A percentile compares a stretch with the other conserved stretches of the same genome.
phyloP scores from a whole-genome alignment of 331 rosid species.

The Malus hybrid region DNA sequence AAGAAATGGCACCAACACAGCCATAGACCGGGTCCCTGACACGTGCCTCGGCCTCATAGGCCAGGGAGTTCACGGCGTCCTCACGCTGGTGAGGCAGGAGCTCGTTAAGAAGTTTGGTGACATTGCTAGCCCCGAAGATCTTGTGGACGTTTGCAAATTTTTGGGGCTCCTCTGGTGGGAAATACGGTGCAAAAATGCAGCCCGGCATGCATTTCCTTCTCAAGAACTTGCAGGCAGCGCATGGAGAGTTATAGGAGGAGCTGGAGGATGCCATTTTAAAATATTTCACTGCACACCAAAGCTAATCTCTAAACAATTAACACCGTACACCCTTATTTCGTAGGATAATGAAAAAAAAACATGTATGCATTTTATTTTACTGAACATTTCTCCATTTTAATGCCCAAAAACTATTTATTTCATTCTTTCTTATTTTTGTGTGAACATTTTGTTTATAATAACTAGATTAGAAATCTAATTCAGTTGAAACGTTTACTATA shows the following conservation, averaged over 20 bases:
- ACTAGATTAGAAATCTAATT: background rate
- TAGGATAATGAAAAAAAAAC: background rate
- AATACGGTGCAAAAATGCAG: slow-evolving; percentile 83
- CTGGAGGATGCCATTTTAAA: slow-evolving; percentile 67
- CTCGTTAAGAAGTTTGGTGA: slow-evolving; percentile 87
- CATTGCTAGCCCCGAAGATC: slow-evolving; percentile 92
- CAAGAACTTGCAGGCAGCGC: slow-evolving; percentile 93
- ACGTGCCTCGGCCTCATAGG: slow-evolving; percentile 92
- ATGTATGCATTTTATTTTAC: background rate
- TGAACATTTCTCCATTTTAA: background rate
- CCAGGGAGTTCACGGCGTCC: slow-evolving; percentile 83
- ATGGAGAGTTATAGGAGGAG: slow-evolving; percentile 75
- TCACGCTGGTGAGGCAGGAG: slow-evolving; percentile 82
- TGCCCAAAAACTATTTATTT: too few species aligned
- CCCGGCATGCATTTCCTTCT: slow-evolving; percentile 87
- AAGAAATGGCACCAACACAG: slow-evolving; percentile 84
- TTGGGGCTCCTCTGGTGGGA: slow-evolving; percentile 96
- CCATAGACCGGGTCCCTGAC: slow-evolving; percentile 90
- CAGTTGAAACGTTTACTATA: background rate
- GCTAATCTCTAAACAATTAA: background rate
- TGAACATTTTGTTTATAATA: background rate
- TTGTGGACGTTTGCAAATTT: slow-evolving; percentile 92
- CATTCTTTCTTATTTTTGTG: background rate
- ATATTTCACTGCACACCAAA: background rate
- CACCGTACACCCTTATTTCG: too few species aligned